phyloP scores from a whole-genome alignment of 306 rosid genomes.

The Crataegus laevigata region DNA sequence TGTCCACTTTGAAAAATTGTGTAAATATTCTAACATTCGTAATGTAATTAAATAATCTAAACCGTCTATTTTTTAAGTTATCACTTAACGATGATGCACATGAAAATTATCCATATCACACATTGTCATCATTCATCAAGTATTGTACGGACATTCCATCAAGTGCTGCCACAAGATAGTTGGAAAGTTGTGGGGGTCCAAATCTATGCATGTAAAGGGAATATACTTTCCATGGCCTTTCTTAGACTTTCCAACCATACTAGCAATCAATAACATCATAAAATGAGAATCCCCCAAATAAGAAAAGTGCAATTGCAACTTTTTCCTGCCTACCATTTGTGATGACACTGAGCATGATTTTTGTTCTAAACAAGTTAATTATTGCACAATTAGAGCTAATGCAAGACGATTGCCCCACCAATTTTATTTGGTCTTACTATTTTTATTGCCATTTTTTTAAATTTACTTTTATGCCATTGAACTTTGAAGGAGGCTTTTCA shows the following conservation, averaged over 20 bases:
- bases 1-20: no score
- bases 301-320: background rate
- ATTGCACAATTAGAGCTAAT: background rate
- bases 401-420: conserved; percentile 1
- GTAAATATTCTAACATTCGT: no score
- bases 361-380: background rate
- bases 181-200: no score
- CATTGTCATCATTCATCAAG: no score
- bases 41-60: no score
- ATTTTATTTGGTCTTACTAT: background rate
- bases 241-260: background rate
- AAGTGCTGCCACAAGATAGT: no score
- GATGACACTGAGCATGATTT: background rate
- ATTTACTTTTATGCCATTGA: background rate
- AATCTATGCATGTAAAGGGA: background rate
- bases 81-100: no score
- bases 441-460: background rate
- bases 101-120: no score
- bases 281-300: background rate
- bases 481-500: background rate
- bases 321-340: background rate
- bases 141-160: no score
- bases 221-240: background rate
- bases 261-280: background rate
- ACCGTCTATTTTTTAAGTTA: no score